Percentiles rank a stretch among this genome's conserved stretches.
phyloP scores from a whole-genome alignment of 1,284 basidiomycete species.

The Austropuccinia psidii region DNA sequence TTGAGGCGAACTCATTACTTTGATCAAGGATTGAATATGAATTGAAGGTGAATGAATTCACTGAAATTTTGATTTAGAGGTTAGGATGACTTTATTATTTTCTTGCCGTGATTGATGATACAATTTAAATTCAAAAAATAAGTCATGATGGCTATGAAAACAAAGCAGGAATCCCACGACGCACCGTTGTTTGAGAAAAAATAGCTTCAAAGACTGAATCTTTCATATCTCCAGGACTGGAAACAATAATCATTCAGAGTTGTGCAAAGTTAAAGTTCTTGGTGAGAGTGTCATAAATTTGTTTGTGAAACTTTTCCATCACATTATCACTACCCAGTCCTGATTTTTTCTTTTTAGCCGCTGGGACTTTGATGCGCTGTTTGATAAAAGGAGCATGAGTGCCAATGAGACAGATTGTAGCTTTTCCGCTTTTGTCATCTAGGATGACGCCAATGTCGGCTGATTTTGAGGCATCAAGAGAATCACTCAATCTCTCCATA shows the following conservation, averaged over 20 bases:
- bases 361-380: constrained; percentile 78
- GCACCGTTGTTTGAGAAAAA: constrained; percentile 62
- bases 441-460: constrained; percentile 96
- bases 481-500: constrained; percentile 70
- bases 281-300: constrained; percentile 73
- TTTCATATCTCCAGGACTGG: constrained; percentile 90
- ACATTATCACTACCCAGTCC: constrained; percentile 14
- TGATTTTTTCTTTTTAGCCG: constrained; percentile 71
- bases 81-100: constrained; percentile 61
- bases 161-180: background rate
- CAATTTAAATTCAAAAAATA: too few relatives aligned
- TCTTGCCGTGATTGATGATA: constrained; percentile 53
- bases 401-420: constrained; percentile 86
- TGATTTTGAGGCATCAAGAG: constrained; percentile 80
- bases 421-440: constrained; percentile 78
- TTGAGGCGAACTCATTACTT: constrained; percentile 66
- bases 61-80: constrained; percentile 70
- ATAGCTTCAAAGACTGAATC: constrained; percentile 83
- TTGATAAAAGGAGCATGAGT: constrained; percentile 93
- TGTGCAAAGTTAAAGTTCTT: constrained; percentile 77
- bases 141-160: background rate
- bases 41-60: constrained; percentile 86
- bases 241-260: constrained; percentile 85
- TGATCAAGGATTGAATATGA: constrained; percentile 90
- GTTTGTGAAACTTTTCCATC: constrained; percentile 12